Percentiles rank a stretch among this genome's conserved stretches.
These are phyloP conservation scores for Termitomyces titanicus DNA, from an alignment of 768 basidiomycete genomes.

Conservation along the genomic window DNA sequence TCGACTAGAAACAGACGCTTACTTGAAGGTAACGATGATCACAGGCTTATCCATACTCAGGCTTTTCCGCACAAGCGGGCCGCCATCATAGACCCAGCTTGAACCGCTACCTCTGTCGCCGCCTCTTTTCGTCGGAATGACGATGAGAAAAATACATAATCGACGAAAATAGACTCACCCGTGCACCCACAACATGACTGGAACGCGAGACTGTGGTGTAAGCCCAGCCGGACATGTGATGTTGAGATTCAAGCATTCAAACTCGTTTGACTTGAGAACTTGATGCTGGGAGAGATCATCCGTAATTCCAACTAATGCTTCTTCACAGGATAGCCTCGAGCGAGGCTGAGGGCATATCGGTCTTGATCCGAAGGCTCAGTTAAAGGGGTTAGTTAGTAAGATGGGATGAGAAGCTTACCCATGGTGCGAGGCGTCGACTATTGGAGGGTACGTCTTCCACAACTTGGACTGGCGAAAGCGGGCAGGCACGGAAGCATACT, in stretches of 20 bases:
- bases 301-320: conserved; percentile 57
- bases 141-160: conserved; percentile 2
- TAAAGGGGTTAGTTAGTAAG: not conserved
- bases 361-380: conserved; percentile 29
- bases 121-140: conserved; percentile 41
- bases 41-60: conserved; percentile 59
- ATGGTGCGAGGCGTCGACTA: conserved; percentile 59
- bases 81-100: conserved; percentile 75
- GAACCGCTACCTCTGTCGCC: conserved; percentile 72
- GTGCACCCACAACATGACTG: conserved; percentile 87
- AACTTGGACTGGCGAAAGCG: conserved; percentile 75
- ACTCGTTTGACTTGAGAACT: conserved; percentile 62
- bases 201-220: conserved; percentile 47
- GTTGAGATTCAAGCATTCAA: conserved; percentile 77
- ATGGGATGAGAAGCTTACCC: conserved; percentile 45
- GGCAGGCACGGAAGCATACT: conserved; percentile 69
- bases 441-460: conserved; percentile 50
- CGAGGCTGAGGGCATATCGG: conserved; percentile 73
- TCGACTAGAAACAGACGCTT: conserved; percentile 22
- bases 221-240: conserved; percentile 70
- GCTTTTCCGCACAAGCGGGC: conserved; percentile 66
- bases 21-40: conserved; percentile 76
- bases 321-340: conserved; percentile 44
- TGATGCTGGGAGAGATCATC: conserved; percentile 52
- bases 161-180: conserved; percentile 45